These are phyloP conservation scores for Sinapis alba DNA, from an alignment of 441 rosid species.

Conservation along the genomic window DNA sequence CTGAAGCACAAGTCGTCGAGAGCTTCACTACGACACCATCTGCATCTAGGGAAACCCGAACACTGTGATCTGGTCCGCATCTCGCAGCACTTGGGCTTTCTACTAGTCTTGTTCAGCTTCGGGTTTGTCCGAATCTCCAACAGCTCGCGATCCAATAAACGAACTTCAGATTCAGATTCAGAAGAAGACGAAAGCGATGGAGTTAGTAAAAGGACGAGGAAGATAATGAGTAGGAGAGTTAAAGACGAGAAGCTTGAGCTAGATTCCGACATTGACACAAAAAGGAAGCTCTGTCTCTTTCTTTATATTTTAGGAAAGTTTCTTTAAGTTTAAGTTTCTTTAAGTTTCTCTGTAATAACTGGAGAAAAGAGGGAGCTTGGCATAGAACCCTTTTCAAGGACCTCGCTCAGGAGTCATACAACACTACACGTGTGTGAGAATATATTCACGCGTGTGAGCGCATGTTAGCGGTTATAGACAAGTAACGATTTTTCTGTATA, in stretches of 20 bases:
- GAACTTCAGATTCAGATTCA: conserved; percentile 34
- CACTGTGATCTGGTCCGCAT: conserved; percentile 71
- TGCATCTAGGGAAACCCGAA: conserved; percentile 55
- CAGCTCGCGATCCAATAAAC: conserved; percentile 42
- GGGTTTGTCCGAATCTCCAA: conserved; percentile 39
- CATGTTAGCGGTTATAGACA: too few species aligned
- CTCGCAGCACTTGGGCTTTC: conserved; percentile 60
- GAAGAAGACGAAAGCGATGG: conserved; percentile 30
- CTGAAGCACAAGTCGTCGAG: conserved; percentile 80
- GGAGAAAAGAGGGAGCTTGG: too few species aligned
- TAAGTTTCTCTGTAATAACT: too few species aligned
- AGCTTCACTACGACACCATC: conserved; percentile 81
- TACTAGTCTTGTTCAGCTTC: conserved; percentile 40
- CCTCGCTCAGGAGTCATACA: too few species aligned
- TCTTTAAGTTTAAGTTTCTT: too few species aligned
- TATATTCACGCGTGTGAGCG: conserved; percentile 24
- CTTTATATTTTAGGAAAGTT: too few species aligned
- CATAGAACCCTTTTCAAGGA: too few species aligned
- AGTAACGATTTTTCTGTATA: too few species aligned
- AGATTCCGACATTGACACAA: conserved; percentile 32
- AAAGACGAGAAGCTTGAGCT: conserved; percentile 30
- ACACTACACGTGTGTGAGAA: too few species aligned
- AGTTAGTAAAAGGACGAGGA: conserved; percentile 30
- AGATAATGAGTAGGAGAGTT: conserved; percentile 23
- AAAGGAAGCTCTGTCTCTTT: background rate